These are phyloP conservation scores for Blastobotrys muscicola DNA, from an alignment of 805 yeast genomes.

Conservation along the genomic window DNA sequence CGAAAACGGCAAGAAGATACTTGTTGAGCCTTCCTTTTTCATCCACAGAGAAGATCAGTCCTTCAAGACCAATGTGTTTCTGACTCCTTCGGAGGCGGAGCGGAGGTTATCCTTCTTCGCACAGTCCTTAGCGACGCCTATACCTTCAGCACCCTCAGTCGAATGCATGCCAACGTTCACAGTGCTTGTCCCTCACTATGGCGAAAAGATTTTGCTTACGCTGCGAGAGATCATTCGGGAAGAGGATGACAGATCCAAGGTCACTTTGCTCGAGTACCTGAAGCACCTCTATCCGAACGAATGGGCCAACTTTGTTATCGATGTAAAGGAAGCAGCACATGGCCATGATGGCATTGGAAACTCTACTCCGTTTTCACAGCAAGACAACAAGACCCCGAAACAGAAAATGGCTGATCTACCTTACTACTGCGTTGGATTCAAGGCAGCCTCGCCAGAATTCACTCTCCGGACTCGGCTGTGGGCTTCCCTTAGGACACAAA, in stretches of 20 bases:
- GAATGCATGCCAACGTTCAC: conserved; percentile 99
- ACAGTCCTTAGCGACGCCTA: conserved; percentile 96
- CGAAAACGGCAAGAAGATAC: conserved; percentile 94
- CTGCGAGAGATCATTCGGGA: conserved; percentile 93
- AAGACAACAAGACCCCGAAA: conserved; percentile 63
- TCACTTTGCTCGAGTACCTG: conserved; percentile 85
- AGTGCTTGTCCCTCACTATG: conserved; percentile 90
- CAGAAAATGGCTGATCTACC: conserved; percentile 86
- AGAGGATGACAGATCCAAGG: conserved; percentile 93
- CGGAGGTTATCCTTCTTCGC: conserved; percentile 99
- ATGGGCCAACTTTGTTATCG: conserved; percentile 96
- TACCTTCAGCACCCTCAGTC: conserved; percentile 97
- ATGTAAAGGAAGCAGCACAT: conserved; percentile 23
- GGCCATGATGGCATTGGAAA: conserved; percentile 2
- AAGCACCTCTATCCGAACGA: conserved; percentile 93
- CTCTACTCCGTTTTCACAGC: conserved; percentile 29
- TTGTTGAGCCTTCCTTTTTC: conserved; percentile 98
- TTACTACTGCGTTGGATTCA: conserved; percentile 93
- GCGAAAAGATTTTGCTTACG: conserved; percentile 89
- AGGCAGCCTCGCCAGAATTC: conserved; percentile 95
- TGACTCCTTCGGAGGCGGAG: conserved; percentile 95
- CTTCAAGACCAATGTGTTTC: conserved; percentile 95
- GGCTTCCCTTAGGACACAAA: conserved; percentile 97
- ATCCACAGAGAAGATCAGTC: conserved; percentile 94
- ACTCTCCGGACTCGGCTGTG: conserved; percentile 93